A percentile compares a stretch with the other conserved stretches of the same genome.
Evolutionary conservation across 441 rosid species (phyloP).

Genomic region (Erodium chrysanthum): DNA sequence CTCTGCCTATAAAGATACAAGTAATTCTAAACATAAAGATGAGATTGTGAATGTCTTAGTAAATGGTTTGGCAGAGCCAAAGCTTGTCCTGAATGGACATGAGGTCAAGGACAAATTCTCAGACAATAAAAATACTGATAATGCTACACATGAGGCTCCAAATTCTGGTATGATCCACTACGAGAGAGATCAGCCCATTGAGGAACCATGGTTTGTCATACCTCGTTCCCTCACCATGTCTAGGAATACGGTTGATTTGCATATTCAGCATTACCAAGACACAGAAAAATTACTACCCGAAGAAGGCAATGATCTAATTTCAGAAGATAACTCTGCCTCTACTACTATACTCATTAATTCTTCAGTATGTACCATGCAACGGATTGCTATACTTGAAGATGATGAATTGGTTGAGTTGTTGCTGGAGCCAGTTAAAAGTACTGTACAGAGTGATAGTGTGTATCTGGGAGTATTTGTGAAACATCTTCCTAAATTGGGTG

Average conservation of each 20-base stretch:
- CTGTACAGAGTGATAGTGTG: conserved; percentile 83
- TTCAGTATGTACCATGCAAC: conserved; percentile 85
- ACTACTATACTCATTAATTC: conserved; percentile 71
- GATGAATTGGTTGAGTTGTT: conserved; percentile 78
- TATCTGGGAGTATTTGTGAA: conserved; percentile 74
- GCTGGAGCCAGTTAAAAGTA: conserved; percentile 80
- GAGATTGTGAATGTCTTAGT: neutral
- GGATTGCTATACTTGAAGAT: conserved; percentile 89
- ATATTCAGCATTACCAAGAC: conserved; percentile 33
- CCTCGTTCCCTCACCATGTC: conserved; percentile 23
- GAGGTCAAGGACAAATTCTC: conserved; percentile 27
- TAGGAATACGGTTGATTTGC: conserved; percentile 22
- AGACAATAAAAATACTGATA: conserved; percentile 24
- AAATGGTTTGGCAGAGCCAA: conserved; percentile 14
- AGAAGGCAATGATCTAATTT: conserved; percentile 29
- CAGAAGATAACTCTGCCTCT: conserved; percentile 39
- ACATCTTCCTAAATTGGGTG: conserved; percentile 91
- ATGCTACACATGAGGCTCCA: conserved; percentile 23
- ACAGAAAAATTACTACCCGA: conserved; percentile 36
- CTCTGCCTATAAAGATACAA: neutral
- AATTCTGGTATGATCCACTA: conserved; percentile 23
- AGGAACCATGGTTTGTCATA: conserved; percentile 82
- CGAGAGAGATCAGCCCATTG: conserved; percentile 60
- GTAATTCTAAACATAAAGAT: neutral
- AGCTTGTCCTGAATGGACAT: conserved; percentile 28